Base-by-base conservation (phyloP, 495 filamentous ascomycete genomes). In the Lasiosphaeriaceae sp. region DNA sequence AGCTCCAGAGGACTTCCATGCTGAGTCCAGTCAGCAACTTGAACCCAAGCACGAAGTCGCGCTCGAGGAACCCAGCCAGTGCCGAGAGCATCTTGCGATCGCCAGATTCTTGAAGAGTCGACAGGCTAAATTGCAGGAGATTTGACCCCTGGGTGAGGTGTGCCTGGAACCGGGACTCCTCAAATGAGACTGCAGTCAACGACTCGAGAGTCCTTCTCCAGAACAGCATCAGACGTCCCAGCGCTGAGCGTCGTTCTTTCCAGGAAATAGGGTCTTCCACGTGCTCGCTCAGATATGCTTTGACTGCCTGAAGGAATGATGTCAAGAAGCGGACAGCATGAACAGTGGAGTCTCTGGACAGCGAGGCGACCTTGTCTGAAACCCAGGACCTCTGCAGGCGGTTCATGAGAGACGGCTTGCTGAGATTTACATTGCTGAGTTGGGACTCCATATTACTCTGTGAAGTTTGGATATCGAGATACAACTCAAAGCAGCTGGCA, bases 1-100 rank as follows among this genome's bases (percentile, higher is more conserved):
- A 59, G 37, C 79, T 79, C 94, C 94, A 98, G 1, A 97, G 77
- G 23, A 70, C 71, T 66, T 96, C 90, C 90, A 97, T 96, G 58
- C 83, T 86, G 17, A 90, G 78, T 2, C 92, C 92, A 2, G 84
- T 92, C 0, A 75, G 82, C 7, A 94, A 72, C 45, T 85, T 82
- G 64, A 83, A 83, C 2, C 73, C 77, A 12, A 74, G 67, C 2
- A 68, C 62, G 43, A 83, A 82, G 41, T 71, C 72, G 5, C 67
- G 67, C 23, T 78, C 65, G 2, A 80, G 63, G 7, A 58, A 66
- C 4, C 59, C 60, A 1, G 61, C 34, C 6, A 79, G 53, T 5
- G 55, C 46, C 4, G 59, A 63, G 14, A 74, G 52, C n/a, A 78
- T 55, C 39, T 60, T 58, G 20, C 57, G 60, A 47, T 64, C 62